These are phyloP conservation scores for Glaciozyma antarctica DNA, from an alignment of 768 basidiomycete species.

Conservation along the genomic window DNA sequence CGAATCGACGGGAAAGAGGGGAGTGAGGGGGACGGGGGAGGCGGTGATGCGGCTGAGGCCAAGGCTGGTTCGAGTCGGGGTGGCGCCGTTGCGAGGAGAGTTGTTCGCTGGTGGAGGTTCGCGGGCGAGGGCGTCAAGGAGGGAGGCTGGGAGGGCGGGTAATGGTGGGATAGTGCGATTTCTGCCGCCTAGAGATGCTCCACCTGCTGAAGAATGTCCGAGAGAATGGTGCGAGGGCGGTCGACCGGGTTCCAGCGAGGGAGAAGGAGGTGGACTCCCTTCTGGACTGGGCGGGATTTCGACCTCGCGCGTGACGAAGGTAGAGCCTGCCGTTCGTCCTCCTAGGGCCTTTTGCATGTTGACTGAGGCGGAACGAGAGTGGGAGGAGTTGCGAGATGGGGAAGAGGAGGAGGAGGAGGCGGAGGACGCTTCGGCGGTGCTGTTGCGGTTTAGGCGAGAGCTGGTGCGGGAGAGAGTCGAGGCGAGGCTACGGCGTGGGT, in stretches of 20 bases:
- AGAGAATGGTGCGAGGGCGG: background rate
- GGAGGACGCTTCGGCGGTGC: too few relatives aligned
- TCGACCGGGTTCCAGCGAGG: background rate
- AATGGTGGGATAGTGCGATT: background rate
- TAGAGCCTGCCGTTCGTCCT: background rate
- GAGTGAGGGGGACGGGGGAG: background rate
- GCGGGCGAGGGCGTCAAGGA: constrained; percentile 18
- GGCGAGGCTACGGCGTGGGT: too few relatives aligned
- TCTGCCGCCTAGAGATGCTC: background rate
- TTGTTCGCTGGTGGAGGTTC: constrained; percentile 5
- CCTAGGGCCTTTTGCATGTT: too few relatives aligned
- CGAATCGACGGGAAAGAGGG: background rate
- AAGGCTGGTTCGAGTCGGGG: background rate
- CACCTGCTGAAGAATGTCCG: background rate
- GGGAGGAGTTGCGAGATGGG: too few relatives aligned
- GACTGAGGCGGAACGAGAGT: too few relatives aligned
- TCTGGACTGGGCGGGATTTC: background rate
- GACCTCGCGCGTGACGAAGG: background rate
- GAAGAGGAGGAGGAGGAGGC: too few relatives aligned
- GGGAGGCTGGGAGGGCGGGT: constrained; percentile 9
- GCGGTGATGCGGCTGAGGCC: background rate
- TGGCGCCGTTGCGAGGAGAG: background rate
- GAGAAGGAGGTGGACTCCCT: background rate
- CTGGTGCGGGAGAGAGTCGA: too few relatives aligned
- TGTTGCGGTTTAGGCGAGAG: too few relatives aligned